phyloP scores from a whole-genome alignment of 768 basidiomycete genomes.

The Amanita brunnescens region DNA sequence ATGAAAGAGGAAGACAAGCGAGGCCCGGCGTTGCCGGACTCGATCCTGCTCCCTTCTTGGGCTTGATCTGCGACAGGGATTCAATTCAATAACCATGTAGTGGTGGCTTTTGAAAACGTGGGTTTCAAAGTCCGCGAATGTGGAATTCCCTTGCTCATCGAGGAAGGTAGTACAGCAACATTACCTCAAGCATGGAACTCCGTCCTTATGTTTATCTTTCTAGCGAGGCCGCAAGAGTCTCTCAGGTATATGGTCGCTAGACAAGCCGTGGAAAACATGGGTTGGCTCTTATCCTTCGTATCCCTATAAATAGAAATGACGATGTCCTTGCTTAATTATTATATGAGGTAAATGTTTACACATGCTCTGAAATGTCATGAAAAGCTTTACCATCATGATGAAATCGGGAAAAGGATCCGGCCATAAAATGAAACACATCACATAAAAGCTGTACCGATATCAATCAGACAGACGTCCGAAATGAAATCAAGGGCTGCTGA shows the following conservation, averaged over 20 bases:
- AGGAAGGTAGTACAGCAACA: neutral
- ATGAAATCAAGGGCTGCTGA: slow-evolving; percentile 6
- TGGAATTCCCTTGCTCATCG: neutral
- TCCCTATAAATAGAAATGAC: neutral
- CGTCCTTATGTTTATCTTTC: neutral
- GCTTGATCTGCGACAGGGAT: neutral
- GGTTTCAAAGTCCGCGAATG: slow-evolving; percentile 3
- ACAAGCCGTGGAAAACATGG: neutral
- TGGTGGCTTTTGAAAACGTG: neutral
- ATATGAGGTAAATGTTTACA: neutral
- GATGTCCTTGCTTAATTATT: neutral
- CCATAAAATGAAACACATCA: neutral
- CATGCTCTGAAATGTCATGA: neutral
- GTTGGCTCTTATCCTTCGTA: neutral
- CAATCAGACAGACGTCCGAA: slow-evolving; percentile 3
- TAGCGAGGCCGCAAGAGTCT: neutral
- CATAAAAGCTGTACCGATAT: slow-evolving; percentile 4
- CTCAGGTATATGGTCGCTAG: neutral
- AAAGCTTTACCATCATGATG: neutral
- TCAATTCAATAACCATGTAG: neutral
- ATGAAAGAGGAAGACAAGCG: neutral
- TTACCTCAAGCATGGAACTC: neutral
- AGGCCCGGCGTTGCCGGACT: neutral
- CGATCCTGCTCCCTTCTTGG: neutral
- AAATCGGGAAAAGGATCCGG: slow-evolving; percentile 1